Evolutionary conservation across 2,329 filamentous ascomycete genomes (phyloP).

Genomic region (Colletotrichum brevisporum): DNA sequence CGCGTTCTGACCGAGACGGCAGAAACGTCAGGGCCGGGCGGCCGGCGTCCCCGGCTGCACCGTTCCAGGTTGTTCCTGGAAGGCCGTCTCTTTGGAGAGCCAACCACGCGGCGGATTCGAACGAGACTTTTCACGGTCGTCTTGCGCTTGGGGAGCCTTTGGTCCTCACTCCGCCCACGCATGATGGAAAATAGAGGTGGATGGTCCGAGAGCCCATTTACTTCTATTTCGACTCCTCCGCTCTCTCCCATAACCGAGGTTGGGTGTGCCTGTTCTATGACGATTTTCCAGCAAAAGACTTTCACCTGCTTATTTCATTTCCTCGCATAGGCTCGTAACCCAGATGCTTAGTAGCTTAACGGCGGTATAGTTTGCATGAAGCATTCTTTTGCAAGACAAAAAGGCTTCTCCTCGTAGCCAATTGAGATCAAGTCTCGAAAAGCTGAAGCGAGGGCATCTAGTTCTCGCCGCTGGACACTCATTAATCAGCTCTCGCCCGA

Average conservation of each 20-base stretch:
- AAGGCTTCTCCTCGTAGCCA: too few relatives aligned
- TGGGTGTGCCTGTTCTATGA: background rate
- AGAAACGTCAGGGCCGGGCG: constrained; percentile 24
- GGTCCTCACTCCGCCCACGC: background rate
- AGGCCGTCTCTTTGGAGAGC: background rate
- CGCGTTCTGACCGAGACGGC: constrained; percentile 14
- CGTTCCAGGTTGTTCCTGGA: constrained; percentile 18
- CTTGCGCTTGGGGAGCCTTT: background rate
- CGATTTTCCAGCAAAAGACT: background rate
- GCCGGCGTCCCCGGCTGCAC: constrained; percentile 28
- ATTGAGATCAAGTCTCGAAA: too few relatives aligned
- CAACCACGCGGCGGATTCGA: constrained; percentile 3
- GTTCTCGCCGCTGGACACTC: too few relatives aligned
- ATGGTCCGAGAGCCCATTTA: background rate
- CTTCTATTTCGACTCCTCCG: background rate
- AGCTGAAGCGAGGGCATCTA: too few relatives aligned
- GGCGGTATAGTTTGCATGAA: too few relatives aligned
- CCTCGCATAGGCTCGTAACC: constrained; percentile 8
- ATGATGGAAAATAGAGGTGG: background rate
- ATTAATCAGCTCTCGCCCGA: too few relatives aligned
- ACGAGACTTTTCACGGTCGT: background rate
- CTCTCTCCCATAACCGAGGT: background rate
- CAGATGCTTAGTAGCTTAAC: background rate
- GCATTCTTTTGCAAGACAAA: too few relatives aligned
- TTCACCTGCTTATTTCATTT: background rate